Percentiles rank a stretch among this genome's conserved stretches.
Conservation (phyloP, 371 early-diverging fungal species). For the Actinomucor elegans region DNA sequence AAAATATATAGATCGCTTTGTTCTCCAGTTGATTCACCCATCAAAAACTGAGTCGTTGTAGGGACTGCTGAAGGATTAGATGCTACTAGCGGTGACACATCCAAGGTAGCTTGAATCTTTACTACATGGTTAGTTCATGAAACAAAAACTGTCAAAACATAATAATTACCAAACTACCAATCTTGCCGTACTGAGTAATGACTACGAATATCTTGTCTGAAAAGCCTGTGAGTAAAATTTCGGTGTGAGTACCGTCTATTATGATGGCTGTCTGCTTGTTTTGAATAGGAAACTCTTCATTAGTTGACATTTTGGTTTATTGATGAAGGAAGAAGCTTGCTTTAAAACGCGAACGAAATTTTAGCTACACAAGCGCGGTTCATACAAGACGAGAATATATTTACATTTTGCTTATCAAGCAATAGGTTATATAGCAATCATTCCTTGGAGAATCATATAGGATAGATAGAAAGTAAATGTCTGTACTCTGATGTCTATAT, state of each 20-base stretch:
- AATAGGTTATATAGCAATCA: too few relatives aligned
- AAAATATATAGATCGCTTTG: conserved; percentile 63
- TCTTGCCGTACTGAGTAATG: conserved; percentile 63
- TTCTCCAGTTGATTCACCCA: conserved; percentile 53
- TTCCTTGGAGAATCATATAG: too few relatives aligned
- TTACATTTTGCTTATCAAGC: too few relatives aligned
- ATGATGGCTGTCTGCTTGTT: conserved; percentile 56
- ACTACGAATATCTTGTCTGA: conserved; percentile 66
- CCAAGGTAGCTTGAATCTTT: conserved; percentile 52
- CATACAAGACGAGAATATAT: too few relatives aligned
- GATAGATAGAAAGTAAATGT: too few relatives aligned
- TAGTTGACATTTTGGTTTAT: conserved; percentile 20
- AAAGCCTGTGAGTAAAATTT: conserved; percentile 62
- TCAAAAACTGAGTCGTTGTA: conserved; percentile 49
- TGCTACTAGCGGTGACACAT: conserved; percentile 44
- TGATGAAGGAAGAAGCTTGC: too few relatives aligned
- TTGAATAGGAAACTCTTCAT: conserved; percentile 50
- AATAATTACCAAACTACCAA: conserved; percentile 57
- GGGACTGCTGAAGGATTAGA: conserved; percentile 46
- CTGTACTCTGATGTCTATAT: too few relatives aligned
- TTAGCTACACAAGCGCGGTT: too few relatives aligned
- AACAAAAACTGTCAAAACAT: neutral
- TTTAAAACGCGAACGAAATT: too few relatives aligned
- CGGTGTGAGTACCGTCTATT: conserved; percentile 62
- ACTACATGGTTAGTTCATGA: neutral